Conservation (phyloP, 2,329 filamentous ascomycete species). For the Hypoxylon sp. region DNA sequence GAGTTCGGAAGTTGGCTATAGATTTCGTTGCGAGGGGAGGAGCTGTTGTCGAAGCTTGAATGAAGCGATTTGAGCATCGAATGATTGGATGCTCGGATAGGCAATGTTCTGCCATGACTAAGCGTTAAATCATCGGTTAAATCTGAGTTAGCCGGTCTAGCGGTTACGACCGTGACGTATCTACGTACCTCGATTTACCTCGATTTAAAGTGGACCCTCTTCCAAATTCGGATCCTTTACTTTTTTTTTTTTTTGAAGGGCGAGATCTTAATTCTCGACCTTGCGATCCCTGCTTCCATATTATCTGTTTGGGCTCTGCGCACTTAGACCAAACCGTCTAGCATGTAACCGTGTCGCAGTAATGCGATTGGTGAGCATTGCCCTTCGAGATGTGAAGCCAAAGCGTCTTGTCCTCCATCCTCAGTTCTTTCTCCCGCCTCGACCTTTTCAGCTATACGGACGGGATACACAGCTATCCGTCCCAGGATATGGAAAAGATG, state of each 20-base stretch:
- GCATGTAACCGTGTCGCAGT: slow-evolving; percentile 52
- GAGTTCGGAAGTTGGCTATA: slow-evolving; percentile 25
- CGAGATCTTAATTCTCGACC: background rate
- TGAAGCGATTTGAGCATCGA: slow-evolving; percentile 38
- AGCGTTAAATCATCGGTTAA: slow-evolving; percentile 49
- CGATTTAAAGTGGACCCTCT: slow-evolving; percentile 3
- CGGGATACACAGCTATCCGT: slow-evolving; percentile 4
- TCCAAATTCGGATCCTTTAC: slow-evolving; percentile 5
- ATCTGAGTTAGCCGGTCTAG: slow-evolving; percentile 9
- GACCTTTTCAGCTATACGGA: slow-evolving; percentile 27
- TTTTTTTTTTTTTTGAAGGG: background rate
- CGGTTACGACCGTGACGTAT: background rate
- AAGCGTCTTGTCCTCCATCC: slow-evolving; percentile 44
- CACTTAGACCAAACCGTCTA: slow-evolving; percentile 28
- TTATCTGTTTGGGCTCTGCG: background rate
- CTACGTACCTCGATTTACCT: background rate
- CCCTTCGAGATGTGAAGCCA: slow-evolving; percentile 54
- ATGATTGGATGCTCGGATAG: slow-evolving; percentile 38
- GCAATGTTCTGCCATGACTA: slow-evolving; percentile 40
- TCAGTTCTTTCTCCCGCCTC: slow-evolving; percentile 28
- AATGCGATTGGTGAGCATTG: slow-evolving; percentile 55
- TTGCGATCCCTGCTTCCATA: slow-evolving; percentile 13
- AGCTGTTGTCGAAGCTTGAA: slow-evolving; percentile 49
- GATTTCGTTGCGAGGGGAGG: slow-evolving; percentile 35
- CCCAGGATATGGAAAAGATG: slow-evolving; percentile 17